Evolutionary conservation across 129 eudicot species (phyloP).

Genomic region (Saussurea involucrata): DNA sequence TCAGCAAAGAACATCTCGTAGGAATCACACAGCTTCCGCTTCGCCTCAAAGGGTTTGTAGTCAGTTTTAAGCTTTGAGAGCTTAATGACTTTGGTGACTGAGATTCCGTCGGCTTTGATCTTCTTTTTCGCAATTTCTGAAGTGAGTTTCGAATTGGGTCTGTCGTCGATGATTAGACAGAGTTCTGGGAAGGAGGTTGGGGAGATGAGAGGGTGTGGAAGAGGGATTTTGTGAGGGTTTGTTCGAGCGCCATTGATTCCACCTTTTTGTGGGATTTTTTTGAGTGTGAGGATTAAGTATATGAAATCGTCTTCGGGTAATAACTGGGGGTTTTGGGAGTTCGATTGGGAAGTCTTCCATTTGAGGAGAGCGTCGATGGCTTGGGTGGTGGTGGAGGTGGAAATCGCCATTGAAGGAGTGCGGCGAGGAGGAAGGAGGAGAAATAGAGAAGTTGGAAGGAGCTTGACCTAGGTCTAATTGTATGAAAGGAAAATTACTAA

Average conservation of each 20-base stretch:
- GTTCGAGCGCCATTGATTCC: constrained; percentile 24
- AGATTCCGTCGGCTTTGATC: constrained; percentile 38
- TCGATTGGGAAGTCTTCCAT: constrained; percentile 47
- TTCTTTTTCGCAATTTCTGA: constrained; percentile 51
- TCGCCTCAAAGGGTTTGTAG: constrained; percentile 65
- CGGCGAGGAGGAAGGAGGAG: not conserved
- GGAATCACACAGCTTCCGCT: constrained; percentile 66
- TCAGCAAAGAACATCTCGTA: constrained; percentile 86
- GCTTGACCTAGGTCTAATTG: constrained; percentile 3
- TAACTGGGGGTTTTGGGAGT: constrained; percentile 37
- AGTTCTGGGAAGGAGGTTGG: constrained; percentile 32
- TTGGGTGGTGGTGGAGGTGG: constrained; percentile 19
- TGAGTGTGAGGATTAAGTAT: constrained; percentile 66
- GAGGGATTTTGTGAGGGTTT: constrained; percentile 64
- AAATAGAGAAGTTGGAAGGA: not conserved
- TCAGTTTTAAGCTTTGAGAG: constrained; percentile 61
- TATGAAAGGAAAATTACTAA: not conserved
- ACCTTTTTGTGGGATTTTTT: constrained; percentile 64
- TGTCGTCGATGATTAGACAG: constrained; percentile 74
- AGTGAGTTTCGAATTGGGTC: constrained; percentile 50
- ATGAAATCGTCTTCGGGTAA: constrained; percentile 63
- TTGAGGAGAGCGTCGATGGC: constrained; percentile 61
- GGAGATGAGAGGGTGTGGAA: constrained; percentile 55
- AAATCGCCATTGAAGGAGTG: not conserved
- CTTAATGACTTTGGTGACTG: constrained; percentile 57